Base-by-base conservation (phyloP, 2,329 filamentous ascomycete species). In the Trichoderma atroviride region DNA sequence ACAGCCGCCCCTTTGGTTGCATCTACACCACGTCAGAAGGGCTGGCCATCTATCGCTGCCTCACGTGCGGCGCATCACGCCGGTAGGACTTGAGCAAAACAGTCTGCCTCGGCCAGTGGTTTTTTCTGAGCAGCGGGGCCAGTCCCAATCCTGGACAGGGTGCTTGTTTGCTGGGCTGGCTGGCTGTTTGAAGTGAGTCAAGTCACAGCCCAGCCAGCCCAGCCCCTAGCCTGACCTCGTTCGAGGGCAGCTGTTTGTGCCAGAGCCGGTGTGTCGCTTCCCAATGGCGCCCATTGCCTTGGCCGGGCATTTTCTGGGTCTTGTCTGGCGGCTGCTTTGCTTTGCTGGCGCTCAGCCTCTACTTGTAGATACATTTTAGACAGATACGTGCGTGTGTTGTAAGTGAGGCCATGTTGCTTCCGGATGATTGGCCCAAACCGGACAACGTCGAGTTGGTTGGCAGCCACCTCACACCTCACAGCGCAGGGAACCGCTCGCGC, bases 181-280 rank as follows among this genome's bases (percentile, higher is more conserved):
- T 19, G 24, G 14, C 53, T 29, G 52, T n/a, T 22, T 22, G 43
- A 50, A 19, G n/a, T 22, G 43, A 50, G 16, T 22, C 19, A 50
- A 19, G 4, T 50, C 43, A 35, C 4, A 11, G 10, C 33, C 33
- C n/a, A 22, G n/a, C 43, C 43, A 50, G 47, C 47, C 47, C 37
- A 40, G 37, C 37, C 40, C 6, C 47, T 14, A 14, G 63, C 43
- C 47, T 24, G 50, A 40, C 40, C 40, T 19, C 37, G 19, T 7
- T 19, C 40, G 16, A 43, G 16, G 40, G 19, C 40, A 24, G 29
- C 22, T 57, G 63, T 37, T n/a, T 22, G 63, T 27, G 63, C 29
- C 63, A 57, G 62, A 47, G 63, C 63, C 40, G 53, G 63, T 27
- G 37, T 66, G 53, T 66, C 53, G 63, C 63, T 66, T 66, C 63